Base-by-base conservation (phyloP, 2,329 filamentous ascomycete genomes). In the Aspergillus brasiliensis region DNA sequence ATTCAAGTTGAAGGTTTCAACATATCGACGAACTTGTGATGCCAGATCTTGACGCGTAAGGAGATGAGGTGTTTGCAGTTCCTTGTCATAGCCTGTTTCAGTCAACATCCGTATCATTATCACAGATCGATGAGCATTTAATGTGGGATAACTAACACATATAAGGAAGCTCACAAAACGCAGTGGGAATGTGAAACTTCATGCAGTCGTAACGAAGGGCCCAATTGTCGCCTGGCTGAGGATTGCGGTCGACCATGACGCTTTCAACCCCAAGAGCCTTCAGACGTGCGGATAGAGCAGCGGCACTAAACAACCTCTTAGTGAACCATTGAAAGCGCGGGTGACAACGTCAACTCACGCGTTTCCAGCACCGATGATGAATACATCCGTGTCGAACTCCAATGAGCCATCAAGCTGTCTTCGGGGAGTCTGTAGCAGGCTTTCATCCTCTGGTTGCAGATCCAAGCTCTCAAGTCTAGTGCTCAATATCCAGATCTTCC, bases 191-290 rank as follows among this genome's bases (percentile, higher is more conserved):
- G 57, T 81, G 79, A 44, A 81, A 76, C 3, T 74, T 72, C 37
- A 81, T 73, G 47, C 77, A 78, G 40, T 80, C 76, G 60, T 83
- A 83, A 17, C 80, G 70, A 40, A 76, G 74, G 2, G 72, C 72
- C 80, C 80, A 83, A 44, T 79, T 80, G 55, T 81, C 77, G 3
- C 81, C 80, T 1, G 81, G 72, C 0, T 69, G 67, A 17, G 70
- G 64, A 38, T 79, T 78, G 19, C 73, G 71, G 49, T 82, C 80
- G 38, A 81, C 72, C 47, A 82, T 73, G 7, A 82, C 68, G 13
- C 78, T 75, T 0, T 74, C 71, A 1, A 82, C 63, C 2, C 74
- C 73, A 4, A 82, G 67, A 19, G 80, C 78, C 61, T 79, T 75
- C 15, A 81, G 67, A 5, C 80, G 74, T 10, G 78, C 81, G 17